Evolutionary conservation across 208 protist genomes (phyloP).

Genomic region (Trypanosoma mega): DNA sequence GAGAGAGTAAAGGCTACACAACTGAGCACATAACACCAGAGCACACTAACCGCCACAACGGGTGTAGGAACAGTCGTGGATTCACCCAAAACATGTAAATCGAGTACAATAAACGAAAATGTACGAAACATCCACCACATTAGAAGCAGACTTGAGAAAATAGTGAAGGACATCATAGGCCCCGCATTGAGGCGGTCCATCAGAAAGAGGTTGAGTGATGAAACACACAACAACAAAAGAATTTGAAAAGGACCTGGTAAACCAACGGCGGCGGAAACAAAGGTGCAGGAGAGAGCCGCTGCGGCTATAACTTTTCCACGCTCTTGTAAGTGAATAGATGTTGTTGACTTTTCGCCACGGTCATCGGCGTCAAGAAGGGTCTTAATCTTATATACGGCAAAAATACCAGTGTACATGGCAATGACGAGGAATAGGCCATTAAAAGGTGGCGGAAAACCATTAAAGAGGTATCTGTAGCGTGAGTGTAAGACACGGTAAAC

Average conservation of each 20-base stretch:
- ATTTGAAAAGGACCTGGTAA: slow-evolving; percentile 60
- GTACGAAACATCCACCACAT: slow-evolving; percentile 89
- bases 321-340: slow-evolving; percentile 13
- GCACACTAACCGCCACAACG: slow-evolving; percentile 53
- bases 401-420: slow-evolving; percentile 54
- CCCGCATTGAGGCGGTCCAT: slow-evolving; percentile 62
- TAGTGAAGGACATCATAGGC: slow-evolving; percentile 73
- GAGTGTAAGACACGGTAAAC: slow-evolving; percentile 67
- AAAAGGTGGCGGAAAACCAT: slow-evolving; percentile 59
- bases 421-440: slow-evolving; percentile 63
- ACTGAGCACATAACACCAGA: slow-evolving; percentile 82
- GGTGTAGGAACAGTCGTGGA: slow-evolving; percentile 58
- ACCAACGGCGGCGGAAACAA: slow-evolving; percentile 43
- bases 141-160: slow-evolving; percentile 76
- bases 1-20: slow-evolving; percentile 72
- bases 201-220: slow-evolving; percentile 73
- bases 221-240: slow-evolving; percentile 47
- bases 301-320: slow-evolving; percentile 38
- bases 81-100: slow-evolving; percentile 82
- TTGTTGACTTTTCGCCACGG: slow-evolving; percentile 33
- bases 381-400: slow-evolving; percentile 49
- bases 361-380: slow-evolving; percentile 56
- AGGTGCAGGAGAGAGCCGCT: slow-evolving; percentile 37
- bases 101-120: slow-evolving; percentile 85
- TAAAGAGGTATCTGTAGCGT: slow-evolving; percentile 80